Percentiles rank a stretch among this genome's conserved stretches.
Evolutionary conservation across 2,329 filamentous ascomycete genomes (phyloP).

Genomic region (Ambrosiella beaveri): DNA sequence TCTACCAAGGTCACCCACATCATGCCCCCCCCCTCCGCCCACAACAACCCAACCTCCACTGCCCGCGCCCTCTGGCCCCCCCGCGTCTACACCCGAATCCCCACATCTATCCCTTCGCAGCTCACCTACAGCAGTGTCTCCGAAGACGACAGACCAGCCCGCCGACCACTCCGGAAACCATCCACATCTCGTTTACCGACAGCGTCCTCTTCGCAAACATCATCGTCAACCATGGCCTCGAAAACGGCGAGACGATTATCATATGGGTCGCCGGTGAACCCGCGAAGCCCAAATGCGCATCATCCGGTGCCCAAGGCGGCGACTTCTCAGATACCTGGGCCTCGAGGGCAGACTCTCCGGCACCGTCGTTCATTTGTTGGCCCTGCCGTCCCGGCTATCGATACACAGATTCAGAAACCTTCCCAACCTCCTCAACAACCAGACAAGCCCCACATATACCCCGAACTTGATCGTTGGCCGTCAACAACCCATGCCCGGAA

Average conservation of each 20-base stretch:
- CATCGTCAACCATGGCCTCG: not conserved
- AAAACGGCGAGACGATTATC: constrained; percentile 1
- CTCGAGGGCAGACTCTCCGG: not conserved
- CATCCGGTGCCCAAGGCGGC: not conserved
- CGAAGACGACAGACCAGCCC: not conserved
- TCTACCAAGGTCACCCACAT: not conserved
- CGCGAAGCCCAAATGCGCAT: not conserved
- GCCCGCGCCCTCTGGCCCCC: constrained; percentile 3
- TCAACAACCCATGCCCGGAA: constrained; percentile 4
- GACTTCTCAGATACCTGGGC: not conserved
- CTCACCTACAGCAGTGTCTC: not conserved
- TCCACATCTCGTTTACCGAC: constrained; percentile 1
- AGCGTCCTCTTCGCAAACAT: not conserved
- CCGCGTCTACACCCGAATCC: not conserved
- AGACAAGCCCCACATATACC: constrained; percentile 6
- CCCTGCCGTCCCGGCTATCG: not conserved
- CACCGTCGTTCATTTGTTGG: not conserved
- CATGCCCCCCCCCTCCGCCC: constrained; percentile 8
- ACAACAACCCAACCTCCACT: constrained; percentile 4
- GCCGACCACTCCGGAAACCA: not conserved
- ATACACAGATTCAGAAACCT: not conserved
- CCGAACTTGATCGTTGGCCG: constrained; percentile 12
- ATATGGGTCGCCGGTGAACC: constrained; percentile 5
- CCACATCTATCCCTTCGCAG: not conserved
- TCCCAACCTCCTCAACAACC: not conserved